A percentile compares a stretch with the other conserved stretches of the same genome.
phyloP scores from a whole-genome alignment of 2,329 filamentous ascomycete genomes.

The Raffaelea albimanens region DNA sequence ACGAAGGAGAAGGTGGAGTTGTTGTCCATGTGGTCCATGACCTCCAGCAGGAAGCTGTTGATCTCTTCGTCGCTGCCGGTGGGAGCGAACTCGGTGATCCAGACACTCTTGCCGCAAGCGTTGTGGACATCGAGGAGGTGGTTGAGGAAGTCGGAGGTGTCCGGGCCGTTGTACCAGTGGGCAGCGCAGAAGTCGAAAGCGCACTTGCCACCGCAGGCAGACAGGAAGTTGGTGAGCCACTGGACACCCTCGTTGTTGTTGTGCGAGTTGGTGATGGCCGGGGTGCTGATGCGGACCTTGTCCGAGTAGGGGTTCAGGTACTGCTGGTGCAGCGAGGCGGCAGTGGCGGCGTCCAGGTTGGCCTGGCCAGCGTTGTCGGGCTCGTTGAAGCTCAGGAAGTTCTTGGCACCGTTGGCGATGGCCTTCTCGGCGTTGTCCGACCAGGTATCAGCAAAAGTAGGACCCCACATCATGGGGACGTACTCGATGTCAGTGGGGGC shows the following conservation, averaged over 20 bases:
- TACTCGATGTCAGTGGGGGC: conserved; percentile 40
- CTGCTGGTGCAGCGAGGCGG: conserved; percentile 42
- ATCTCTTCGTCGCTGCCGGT: conserved; percentile 32
- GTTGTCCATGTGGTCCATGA: conserved; percentile 38
- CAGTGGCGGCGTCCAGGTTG: conserved; percentile 42
- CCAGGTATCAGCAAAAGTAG: conserved; percentile 41
- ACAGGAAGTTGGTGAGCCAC: conserved; percentile 45
- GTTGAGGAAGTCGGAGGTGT: conserved; percentile 40
- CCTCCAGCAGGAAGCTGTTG: conserved; percentile 37
- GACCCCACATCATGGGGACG: conserved; percentile 60
- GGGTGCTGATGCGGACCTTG: conserved; percentile 45
- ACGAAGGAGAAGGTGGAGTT: conserved; percentile 37
- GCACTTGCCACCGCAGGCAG: conserved; percentile 41
- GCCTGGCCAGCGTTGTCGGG: conserved; percentile 53
- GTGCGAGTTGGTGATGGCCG: conserved; percentile 53
- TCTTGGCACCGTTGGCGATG: conserved; percentile 42
- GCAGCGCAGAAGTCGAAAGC: conserved; percentile 49
- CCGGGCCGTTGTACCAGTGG: conserved; percentile 52
- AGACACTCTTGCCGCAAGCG: conserved; percentile 43
- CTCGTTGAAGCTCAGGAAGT: conserved; percentile 64
- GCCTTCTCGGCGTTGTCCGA: conserved; percentile 36
- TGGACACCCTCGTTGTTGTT: conserved; percentile 38
- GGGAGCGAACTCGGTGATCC: conserved; percentile 57
- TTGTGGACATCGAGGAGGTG: conserved; percentile 40
- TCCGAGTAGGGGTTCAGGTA: conserved; percentile 46